Conservation (phyloP, 495 filamentous ascomycete species). For the Penicillium alfredii region DNA sequence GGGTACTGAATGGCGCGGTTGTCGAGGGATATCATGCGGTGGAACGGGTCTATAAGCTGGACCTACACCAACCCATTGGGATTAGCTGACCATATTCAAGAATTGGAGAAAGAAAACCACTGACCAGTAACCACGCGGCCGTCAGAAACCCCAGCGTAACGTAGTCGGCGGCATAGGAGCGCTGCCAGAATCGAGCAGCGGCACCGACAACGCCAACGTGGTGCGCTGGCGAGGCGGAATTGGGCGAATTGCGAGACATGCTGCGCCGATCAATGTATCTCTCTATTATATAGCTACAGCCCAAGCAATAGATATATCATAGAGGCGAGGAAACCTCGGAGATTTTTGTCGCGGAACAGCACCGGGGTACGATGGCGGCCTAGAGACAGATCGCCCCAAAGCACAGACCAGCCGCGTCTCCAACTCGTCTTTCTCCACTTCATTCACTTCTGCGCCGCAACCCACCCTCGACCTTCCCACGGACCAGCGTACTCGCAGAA, state of each 20-base stretch:
- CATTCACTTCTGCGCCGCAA: background rate
- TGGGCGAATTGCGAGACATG: conserved; percentile 32
- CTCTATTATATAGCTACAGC: too few relatives aligned
- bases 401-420: conserved; percentile 15
- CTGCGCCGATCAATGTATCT: too few relatives aligned
- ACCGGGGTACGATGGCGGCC: background rate
- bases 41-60: conserved; percentile 75
- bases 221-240: conserved; percentile 21
- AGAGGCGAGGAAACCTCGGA: background rate
- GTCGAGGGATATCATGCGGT: conserved; percentile 68
- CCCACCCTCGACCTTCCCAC: background rate
- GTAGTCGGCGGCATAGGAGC: conserved; percentile 83
- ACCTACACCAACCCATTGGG: conserved; percentile 45
- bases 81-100: background rate
- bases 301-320: background rate
- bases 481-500: background rate
- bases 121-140: conserved; percentile 58
- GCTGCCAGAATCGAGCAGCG: conserved; percentile 46
- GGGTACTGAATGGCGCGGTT: conserved; percentile 81
- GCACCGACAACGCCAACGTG: conserved; percentile 31
- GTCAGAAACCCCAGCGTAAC: conserved; percentile 67
- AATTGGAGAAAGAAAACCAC: conserved; percentile 13
- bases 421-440: background rate
- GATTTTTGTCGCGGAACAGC: background rate
- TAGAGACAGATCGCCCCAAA: conserved; percentile 1